These are phyloP conservation scores for Lachnellula arida DNA, from an alignment of 2,329 filamentous ascomycete genomes.

Conservation along the genomic window DNA sequence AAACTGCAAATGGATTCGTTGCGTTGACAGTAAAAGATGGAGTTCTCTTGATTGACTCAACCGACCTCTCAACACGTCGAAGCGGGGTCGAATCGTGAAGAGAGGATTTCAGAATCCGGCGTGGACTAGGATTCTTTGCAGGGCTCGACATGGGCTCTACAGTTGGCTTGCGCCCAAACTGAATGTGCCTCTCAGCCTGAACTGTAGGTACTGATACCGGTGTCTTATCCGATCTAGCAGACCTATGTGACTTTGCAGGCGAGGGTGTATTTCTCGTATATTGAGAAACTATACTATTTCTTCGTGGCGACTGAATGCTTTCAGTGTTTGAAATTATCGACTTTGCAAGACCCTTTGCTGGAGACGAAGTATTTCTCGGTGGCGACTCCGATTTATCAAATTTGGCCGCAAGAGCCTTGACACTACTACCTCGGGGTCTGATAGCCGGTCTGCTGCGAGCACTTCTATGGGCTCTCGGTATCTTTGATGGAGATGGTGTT, in stretches of 20 bases:
- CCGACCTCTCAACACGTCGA: constrained; percentile 5
- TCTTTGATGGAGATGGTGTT: background rate
- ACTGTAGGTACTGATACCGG: constrained; percentile 8
- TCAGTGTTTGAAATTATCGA: constrained; percentile 1
- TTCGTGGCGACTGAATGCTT: constrained; percentile 4
- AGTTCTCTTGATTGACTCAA: background rate
- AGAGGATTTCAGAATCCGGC: constrained; percentile 5
- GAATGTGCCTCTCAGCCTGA: background rate
- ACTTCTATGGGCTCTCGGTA: background rate
- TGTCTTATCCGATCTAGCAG: constrained; percentile 16
- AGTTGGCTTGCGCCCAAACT: background rate
- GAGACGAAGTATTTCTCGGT: constrained; percentile 2
- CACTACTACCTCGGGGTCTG: constrained; percentile 21
- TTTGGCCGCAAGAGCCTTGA: constrained; percentile 28
- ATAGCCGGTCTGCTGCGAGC: too few relatives aligned
- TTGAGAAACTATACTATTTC: constrained; percentile 20
- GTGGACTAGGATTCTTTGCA: constrained; percentile 2
- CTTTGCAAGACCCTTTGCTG: constrained; percentile 13
- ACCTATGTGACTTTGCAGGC: constrained; percentile 25
- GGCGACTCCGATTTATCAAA: constrained; percentile 18
- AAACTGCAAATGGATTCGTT: background rate
- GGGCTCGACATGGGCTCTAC: background rate
- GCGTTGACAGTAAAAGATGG: background rate
- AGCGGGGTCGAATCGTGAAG: constrained; percentile 4
- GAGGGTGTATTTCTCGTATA: constrained; percentile 28